Percentiles rank a stretch among this genome's conserved stretches.
These are phyloP conservation scores for Russula griseocarnosa DNA, from an alignment of 768 basidiomycete species.

Conservation along the genomic window DNA sequence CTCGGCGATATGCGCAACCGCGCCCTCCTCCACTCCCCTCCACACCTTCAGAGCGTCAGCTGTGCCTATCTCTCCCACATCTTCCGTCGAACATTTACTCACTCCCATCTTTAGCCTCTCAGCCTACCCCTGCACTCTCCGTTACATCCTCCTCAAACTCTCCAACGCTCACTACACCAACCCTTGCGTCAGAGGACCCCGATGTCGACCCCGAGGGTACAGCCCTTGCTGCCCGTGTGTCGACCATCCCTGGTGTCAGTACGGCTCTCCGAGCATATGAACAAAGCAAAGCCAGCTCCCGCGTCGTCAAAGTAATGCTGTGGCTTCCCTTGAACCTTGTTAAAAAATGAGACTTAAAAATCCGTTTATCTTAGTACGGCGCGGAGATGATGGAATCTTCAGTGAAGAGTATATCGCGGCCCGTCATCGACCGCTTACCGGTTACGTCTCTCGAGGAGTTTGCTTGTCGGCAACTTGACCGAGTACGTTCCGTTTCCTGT, in stretches of 20 bases:
- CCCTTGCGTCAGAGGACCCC: conserved; percentile 30
- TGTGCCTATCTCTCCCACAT: conserved; percentile 28
- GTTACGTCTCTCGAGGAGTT: conserved; percentile 80
- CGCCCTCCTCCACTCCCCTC: conserved; percentile 2
- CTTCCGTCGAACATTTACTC: not conserved
- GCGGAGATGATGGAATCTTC: conserved; percentile 85
- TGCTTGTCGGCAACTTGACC: conserved; percentile 82
- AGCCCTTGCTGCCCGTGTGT: conserved; percentile 54
- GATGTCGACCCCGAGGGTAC: conserved; percentile 30
- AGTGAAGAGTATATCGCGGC: conserved; percentile 73
- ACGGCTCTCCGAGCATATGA: conserved; percentile 73
- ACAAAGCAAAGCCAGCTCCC: conserved; percentile 75
- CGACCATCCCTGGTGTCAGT: conserved; percentile 67
- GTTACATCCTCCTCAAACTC: conserved; percentile 35
- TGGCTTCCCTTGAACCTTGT: not conserved
- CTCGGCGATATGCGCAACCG: conserved; percentile 68
- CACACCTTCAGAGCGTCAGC: conserved; percentile 29
- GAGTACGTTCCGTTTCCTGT: conserved; percentile 45
- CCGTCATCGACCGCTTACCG: conserved; percentile 75
- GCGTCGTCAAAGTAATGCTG: conserved; percentile 71
- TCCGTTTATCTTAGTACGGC: conserved; percentile 55
- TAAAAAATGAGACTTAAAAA: not conserved
- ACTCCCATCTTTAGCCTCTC: conserved; percentile 31
- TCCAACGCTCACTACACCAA: conserved; percentile 34
- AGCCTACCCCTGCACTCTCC: conserved; percentile 38